A percentile compares a stretch with the other conserved stretches of the same genome.
Evolutionary conservation across 257 asterid species (phyloP).

Genomic region (Solanum chiquidenum): DNA sequence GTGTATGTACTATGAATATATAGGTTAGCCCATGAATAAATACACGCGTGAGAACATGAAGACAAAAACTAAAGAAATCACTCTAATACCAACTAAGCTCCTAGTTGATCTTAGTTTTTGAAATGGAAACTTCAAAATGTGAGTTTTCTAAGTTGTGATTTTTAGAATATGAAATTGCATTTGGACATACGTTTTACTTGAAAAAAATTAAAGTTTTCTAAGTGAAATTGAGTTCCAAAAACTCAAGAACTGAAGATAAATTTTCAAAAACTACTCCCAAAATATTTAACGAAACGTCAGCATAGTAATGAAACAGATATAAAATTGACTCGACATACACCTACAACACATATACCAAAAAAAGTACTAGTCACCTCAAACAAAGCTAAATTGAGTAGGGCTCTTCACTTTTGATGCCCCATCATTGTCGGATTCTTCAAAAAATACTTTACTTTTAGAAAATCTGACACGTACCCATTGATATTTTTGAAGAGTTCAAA

Average conservation of each 20-base stretch:
- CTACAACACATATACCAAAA: background rate
- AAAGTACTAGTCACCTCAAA: no score
- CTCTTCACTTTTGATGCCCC: background rate
- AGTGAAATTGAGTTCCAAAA: background rate
- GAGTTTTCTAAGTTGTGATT: background rate
- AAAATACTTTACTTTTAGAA: no score
- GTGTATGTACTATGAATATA: background rate
- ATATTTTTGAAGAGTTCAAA: fast-evolving
- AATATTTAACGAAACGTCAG: background rate
- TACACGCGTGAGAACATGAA: background rate
- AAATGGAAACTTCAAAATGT: background rate
- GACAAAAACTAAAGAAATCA: background rate
- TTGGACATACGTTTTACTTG: background rate
- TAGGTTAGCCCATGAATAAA: background rate
- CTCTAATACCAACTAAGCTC: background rate
- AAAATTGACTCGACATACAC: background rate
- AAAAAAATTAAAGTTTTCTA: background rate
- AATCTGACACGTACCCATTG: background rate
- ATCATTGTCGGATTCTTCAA: fast-evolving
- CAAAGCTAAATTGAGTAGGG: background rate
- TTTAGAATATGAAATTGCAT: background rate
- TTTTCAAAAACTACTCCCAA: background rate
- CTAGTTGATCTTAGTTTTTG: background rate
- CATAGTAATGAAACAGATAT: background rate
- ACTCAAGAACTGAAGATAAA: no score